Evolutionary conservation across 2,329 filamentous ascomycete genomes (phyloP).

Genomic region (Monascus ruber): DNA sequence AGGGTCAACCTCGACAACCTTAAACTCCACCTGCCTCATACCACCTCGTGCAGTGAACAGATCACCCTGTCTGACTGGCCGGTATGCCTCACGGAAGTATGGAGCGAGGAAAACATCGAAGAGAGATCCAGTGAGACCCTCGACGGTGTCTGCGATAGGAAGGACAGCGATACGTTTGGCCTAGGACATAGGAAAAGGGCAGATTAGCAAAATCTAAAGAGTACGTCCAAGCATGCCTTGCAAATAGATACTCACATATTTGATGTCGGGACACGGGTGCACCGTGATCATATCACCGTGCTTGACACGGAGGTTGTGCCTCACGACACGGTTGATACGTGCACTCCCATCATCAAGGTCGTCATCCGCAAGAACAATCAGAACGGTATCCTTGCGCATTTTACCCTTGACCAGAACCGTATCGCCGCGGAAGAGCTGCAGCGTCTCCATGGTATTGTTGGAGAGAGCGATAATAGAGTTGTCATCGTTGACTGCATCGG

Average conservation of each 20-base stretch:
- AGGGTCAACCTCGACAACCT: slow-evolving; percentile 96
- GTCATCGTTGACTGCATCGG: slow-evolving; percentile 97
- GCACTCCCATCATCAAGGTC: slow-evolving; percentile 95
- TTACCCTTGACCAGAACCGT: slow-evolving; percentile 98
- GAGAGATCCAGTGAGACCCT: slow-evolving; percentile 91
- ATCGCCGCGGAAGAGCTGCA: slow-evolving; percentile 97
- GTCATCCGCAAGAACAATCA: slow-evolving; percentile 95
- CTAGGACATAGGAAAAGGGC: slow-evolving; percentile 34
- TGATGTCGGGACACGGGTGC: slow-evolving; percentile 96
- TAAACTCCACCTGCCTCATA: slow-evolving; percentile 99
- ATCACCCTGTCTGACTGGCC: slow-evolving; percentile 92
- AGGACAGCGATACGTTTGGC: slow-evolving; percentile 98
- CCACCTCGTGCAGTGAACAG: slow-evolving; percentile 94
- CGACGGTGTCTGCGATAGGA: slow-evolving; percentile 94
- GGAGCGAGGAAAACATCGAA: slow-evolving; percentile 99
- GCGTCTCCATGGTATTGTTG: slow-evolving; percentile 96
- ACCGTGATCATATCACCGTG: slow-evolving; percentile 96
- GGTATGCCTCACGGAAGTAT: slow-evolving; percentile 98
- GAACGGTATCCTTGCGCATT: slow-evolving; percentile 97
- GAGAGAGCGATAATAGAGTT: slow-evolving; percentile 98
- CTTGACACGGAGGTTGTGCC: slow-evolving; percentile 97
- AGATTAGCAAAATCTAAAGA: slow-evolving; percentile 9
- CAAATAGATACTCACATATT: slow-evolving; percentile 67
- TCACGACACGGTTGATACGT: slow-evolving; percentile 95
- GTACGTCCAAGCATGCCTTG: no score